phyloP scores from a whole-genome alignment of 108 stramenopile genomes.

The Cyclostephanos tholiformis region DNA sequence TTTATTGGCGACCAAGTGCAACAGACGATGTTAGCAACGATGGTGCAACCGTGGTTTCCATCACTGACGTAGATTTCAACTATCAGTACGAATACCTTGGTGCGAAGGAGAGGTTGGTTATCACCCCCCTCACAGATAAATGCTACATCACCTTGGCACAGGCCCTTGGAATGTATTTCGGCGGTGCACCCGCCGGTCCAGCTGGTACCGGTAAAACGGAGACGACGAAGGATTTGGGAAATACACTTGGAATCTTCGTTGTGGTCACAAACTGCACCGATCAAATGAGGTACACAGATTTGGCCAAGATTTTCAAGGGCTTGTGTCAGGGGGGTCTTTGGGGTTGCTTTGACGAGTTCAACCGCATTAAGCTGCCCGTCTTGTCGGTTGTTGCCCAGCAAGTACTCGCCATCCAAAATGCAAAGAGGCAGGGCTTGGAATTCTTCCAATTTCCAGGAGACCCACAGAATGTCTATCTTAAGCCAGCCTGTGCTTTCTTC shows the following conservation, averaged over 20 bases:
- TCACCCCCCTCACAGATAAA: conserved; percentile 91
- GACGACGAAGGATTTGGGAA: conserved; percentile 87
- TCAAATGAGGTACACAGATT: conserved; percentile 92
- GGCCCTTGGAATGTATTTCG: conserved; percentile 93
- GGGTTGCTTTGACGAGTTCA: conserved; percentile 97
- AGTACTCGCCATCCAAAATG: conserved; percentile 90
- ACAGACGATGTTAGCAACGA: conserved; percentile 76
- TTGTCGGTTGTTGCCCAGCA: conserved; percentile 93
- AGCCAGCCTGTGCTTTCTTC: conserved; percentile 88
- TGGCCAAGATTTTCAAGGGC: conserved; percentile 95
- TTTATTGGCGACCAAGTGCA: conserved; percentile 88
- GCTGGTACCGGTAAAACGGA: conserved; percentile 93
- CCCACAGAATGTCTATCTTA: conserved; percentile 81
- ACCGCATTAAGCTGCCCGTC: conserved; percentile 90
- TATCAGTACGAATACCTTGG: conserved; percentile 95
- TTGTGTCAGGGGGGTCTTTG: conserved; percentile 89
- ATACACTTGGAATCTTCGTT: conserved; percentile 89
- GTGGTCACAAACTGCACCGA: conserved; percentile 93
- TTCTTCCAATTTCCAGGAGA: conserved; percentile 92
- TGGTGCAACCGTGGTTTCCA: conserved; percentile 80
- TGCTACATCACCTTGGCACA: conserved; percentile 94
- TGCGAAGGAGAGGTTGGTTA: conserved; percentile 90
- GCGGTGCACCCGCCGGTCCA: conserved; percentile 92
- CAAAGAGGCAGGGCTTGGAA: conserved; percentile 78
- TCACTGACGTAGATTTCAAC: conserved; percentile 91